A percentile compares a stretch with the other conserved stretches of the same genome.
Conservation (phyloP, 1,284 basidiomycete species). For the Xerocomus amazonicus region DNA sequence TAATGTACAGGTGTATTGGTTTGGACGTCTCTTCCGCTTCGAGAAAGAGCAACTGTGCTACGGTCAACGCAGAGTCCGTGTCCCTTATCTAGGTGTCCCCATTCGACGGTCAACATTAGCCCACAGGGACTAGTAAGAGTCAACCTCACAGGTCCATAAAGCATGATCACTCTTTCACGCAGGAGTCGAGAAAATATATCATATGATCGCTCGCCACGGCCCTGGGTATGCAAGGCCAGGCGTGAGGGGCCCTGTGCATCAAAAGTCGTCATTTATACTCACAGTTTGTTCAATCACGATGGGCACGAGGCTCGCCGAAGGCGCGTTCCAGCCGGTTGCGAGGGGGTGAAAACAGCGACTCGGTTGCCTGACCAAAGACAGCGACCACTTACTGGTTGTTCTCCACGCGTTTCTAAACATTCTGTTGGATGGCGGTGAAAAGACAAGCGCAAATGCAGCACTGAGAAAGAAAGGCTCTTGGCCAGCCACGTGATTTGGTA, state of each 20-base stretch:
- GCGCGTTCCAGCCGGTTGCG: constrained; percentile 41
- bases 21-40: constrained; percentile 91
- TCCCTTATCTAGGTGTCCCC: constrained; percentile 67
- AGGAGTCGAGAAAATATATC: constrained; percentile 92
- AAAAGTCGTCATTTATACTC: constrained; percentile 23
- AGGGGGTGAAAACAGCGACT: constrained; percentile 49
- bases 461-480: background rate
- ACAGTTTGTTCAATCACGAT: constrained; percentile 94
- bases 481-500: constrained; percentile 23
- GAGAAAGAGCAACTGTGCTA: constrained; percentile 88
- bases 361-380: constrained; percentile 11
- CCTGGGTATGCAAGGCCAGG: constrained; percentile 44
- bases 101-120: constrained; percentile 13
- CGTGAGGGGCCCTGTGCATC: constrained; percentile 12
- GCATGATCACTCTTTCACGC: constrained; percentile 89
- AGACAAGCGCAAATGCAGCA: no score
- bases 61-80: constrained; percentile 76
- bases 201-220: constrained; percentile 88
- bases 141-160: constrained; percentile 78
- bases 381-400: constrained; percentile 18
- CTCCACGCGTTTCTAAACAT: constrained; percentile 28
- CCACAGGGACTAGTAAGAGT: constrained; percentile 9
- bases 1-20: constrained; percentile 92
- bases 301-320: constrained; percentile 68
- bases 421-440: constrained; percentile 2